Conservation (phyloP, 257 asterid species). For the Orobanche coerulescens region DNA sequence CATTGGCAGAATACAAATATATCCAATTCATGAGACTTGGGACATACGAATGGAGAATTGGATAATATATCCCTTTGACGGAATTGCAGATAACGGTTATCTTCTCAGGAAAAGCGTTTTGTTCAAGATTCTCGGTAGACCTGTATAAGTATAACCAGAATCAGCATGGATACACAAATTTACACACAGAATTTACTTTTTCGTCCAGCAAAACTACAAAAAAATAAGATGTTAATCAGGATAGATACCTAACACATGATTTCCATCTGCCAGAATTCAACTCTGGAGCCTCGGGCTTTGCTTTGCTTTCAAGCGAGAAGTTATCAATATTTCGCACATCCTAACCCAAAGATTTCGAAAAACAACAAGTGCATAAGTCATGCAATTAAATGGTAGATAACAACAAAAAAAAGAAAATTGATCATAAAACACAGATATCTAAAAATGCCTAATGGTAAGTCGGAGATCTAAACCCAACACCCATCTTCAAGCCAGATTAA, state of each 20-base stretch:
- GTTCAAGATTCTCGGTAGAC: constrained; percentile 34
- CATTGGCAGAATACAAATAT: neutral
- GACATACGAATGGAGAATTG: constrained; percentile 74
- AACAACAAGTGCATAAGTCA: too few relatives aligned
- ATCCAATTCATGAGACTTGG: neutral
- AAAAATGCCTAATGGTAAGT: too few relatives aligned
- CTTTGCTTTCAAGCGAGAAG: too few relatives aligned
- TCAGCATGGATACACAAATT: constrained; percentile 11
- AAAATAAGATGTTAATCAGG: too few relatives aligned
- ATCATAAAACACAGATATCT: too few relatives aligned
- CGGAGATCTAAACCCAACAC: neutral
- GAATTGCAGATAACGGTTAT: constrained; percentile 66
- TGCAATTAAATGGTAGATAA: too few relatives aligned
- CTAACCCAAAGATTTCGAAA: too few relatives aligned
- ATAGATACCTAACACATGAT: neutral
- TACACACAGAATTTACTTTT: neutral
- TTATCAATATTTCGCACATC: too few relatives aligned
- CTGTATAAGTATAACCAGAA: constrained; percentile 25
- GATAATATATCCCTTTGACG: constrained; percentile 59
- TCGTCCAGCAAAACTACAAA: constrained; percentile 1
- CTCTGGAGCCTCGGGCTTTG: too few relatives aligned
- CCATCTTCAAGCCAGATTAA: too few relatives aligned
- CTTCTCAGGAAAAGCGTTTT: constrained; percentile 41
- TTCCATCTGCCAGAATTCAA: too few relatives aligned
- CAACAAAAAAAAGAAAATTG: too few relatives aligned